Percentiles rank a stretch among this genome's conserved stretches.
Evolutionary conservation across 108 stramenopile species (phyloP).

Genomic region (Nitzschia putrida): DNA sequence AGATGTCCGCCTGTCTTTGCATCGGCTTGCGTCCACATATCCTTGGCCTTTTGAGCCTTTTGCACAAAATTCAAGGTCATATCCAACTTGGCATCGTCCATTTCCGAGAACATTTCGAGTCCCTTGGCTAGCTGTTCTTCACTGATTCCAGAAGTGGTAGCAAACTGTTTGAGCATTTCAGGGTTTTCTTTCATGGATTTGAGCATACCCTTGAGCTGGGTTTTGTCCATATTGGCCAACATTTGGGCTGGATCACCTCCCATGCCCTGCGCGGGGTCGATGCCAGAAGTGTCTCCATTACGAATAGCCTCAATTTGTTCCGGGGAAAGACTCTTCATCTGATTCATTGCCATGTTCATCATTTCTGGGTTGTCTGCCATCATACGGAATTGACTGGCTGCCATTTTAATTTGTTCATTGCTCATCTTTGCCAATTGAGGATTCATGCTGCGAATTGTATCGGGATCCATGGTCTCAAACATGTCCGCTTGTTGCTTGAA

Average conservation of each 20-base stretch:
- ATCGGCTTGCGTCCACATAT: constrained; percentile 38
- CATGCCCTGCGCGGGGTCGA: constrained; percentile 5
- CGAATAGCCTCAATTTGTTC: constrained; percentile 56
- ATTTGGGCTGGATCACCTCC: constrained; percentile 56
- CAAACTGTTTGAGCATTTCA: constrained; percentile 63
- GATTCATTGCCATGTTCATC: constrained; percentile 70
- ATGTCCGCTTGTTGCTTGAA: constrained; percentile 58
- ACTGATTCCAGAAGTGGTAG: constrained; percentile 39
- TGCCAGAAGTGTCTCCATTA: constrained; percentile 14
- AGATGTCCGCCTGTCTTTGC: constrained; percentile 40
- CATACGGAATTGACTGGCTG: constrained; percentile 63
- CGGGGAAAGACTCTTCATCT: constrained; percentile 62
- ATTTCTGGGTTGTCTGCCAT: constrained; percentile 74
- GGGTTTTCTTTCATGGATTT: constrained; percentile 76
- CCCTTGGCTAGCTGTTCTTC: constrained; percentile 60
- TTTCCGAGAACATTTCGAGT: constrained; percentile 61
- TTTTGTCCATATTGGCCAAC: constrained; percentile 64
- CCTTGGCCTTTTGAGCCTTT: constrained; percentile 48
- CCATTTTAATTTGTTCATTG: constrained; percentile 58
- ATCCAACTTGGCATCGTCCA: constrained; percentile 74
- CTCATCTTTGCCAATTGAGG: constrained; percentile 69
- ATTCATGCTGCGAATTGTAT: constrained; percentile 57
- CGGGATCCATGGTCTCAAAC: constrained; percentile 58
- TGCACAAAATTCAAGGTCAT: constrained; percentile 51
- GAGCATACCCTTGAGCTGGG: constrained; percentile 62